phyloP scores from a whole-genome alignment of 2,329 filamentous ascomycete species.

The Elsinoe fawcettii region DNA sequence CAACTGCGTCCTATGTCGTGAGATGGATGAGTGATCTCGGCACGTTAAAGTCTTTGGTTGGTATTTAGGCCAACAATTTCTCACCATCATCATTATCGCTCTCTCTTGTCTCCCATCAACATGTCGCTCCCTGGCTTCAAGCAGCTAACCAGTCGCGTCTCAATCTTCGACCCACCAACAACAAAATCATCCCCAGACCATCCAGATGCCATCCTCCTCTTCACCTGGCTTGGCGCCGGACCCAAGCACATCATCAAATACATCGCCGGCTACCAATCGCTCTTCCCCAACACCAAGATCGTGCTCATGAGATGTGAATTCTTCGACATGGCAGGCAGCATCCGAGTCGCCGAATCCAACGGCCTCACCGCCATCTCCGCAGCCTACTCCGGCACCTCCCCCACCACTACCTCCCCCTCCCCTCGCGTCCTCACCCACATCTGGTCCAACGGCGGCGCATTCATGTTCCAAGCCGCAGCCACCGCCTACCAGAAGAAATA shows the following conservation, averaged over 20 bases:
- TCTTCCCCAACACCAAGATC: constrained; percentile 41
- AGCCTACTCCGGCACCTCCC: constrained; percentile 30
- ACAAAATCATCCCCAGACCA: background rate
- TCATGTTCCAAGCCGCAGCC: constrained; percentile 7
- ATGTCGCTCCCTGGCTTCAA: constrained; percentile 2
- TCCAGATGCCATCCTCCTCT: constrained; percentile 43
- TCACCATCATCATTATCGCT: background rate
- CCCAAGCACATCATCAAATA: constrained; percentile 48
- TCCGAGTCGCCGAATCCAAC: background rate
- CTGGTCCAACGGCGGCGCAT: constrained; percentile 14
- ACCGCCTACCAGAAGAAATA: background rate
- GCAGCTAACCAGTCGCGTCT: background rate
- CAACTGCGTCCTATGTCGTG: background rate
- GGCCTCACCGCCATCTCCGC: constrained; percentile 28
- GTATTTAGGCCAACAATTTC: background rate
- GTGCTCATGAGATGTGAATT: constrained; percentile 40
- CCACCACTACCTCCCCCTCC: constrained; percentile 23
- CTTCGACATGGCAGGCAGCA: constrained; percentile 25
- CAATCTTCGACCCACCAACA: background rate
- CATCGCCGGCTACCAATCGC: constrained; percentile 37
- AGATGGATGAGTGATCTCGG: constrained; percentile 2
- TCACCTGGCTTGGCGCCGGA: constrained; percentile 47
- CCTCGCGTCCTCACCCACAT: constrained; percentile 4
- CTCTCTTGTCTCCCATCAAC: background rate
- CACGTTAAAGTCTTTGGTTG: background rate